These are phyloP conservation scores for Skeletonema grethae DNA, from an alignment of 108 stramenopile species.

Conservation along the genomic window DNA sequence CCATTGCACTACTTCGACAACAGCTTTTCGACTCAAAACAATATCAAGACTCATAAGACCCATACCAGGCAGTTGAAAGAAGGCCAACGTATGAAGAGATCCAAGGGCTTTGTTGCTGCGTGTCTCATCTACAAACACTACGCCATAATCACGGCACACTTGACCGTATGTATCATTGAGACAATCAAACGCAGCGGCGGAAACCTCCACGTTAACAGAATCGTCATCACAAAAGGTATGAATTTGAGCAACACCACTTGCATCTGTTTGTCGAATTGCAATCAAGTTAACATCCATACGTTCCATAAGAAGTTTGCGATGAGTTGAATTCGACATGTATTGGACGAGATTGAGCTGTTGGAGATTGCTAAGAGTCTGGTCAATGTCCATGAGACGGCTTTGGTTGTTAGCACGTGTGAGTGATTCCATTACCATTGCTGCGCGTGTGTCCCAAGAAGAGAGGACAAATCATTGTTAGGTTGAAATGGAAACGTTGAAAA, in stretches of 20 bases:
- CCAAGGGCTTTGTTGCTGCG: conserved; percentile 14
- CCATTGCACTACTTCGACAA: conserved; percentile 33
- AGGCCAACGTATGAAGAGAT: conserved; percentile 28
- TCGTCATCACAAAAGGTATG: conserved; percentile 9
- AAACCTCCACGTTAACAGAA: not conserved
- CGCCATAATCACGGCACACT: conserved; percentile 27
- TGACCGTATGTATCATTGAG: conserved; percentile 23
- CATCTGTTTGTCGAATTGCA: conserved; percentile 18
- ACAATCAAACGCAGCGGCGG: conserved; percentile 24
- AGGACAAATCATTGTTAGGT: not conserved
- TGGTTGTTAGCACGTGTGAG: conserved; percentile 20
- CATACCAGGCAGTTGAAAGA: conserved; percentile 23
- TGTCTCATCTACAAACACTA: conserved; percentile 16
- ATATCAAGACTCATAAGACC: conserved; percentile 7
- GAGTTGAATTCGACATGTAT: not conserved
- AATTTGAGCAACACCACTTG: not conserved
- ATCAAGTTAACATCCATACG: conserved; percentile 36
- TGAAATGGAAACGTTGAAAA: not conserved
- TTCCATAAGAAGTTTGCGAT: conserved; percentile 1
- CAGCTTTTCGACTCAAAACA: conserved; percentile 26
- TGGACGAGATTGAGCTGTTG: conserved; percentile 1
- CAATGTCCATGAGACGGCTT: conserved; percentile 23
- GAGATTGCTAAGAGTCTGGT: conserved; percentile 11
- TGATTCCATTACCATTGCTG: conserved; percentile 30
- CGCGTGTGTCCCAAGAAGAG: not conserved